phyloP scores from a whole-genome alignment of 2,329 filamentous ascomycete species.

The Decorospora gaudefroyi region DNA sequence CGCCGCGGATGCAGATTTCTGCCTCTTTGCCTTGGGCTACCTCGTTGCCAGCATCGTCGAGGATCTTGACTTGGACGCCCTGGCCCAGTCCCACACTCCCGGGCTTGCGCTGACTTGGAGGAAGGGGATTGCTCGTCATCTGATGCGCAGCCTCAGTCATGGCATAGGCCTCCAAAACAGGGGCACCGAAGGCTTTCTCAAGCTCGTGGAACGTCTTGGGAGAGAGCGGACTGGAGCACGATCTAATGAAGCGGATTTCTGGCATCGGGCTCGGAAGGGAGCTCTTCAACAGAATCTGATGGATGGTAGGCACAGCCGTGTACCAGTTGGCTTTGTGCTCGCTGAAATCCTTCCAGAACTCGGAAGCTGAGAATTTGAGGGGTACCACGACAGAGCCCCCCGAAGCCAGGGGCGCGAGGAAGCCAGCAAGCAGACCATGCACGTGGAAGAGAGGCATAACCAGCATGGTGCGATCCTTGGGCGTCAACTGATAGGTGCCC shows the following conservation, averaged over 20 bases:
- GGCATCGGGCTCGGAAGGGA: slow-evolving; percentile 70
- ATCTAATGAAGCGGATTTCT: slow-evolving; percentile 81
- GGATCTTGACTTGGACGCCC: slow-evolving; percentile 79
- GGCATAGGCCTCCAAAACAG: slow-evolving; percentile 86
- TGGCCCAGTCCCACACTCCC: slow-evolving; percentile 83
- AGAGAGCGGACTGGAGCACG: slow-evolving; percentile 81
- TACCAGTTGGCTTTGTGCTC: slow-evolving; percentile 84
- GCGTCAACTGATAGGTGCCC: slow-evolving; percentile 72
- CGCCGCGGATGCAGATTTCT: slow-evolving; percentile 80
- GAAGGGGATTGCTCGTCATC: slow-evolving; percentile 70
- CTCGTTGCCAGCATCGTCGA: slow-evolving; percentile 70
- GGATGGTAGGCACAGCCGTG: slow-evolving; percentile 89
- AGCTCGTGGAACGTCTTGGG: slow-evolving; percentile 81
- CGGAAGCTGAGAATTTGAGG: slow-evolving; percentile 75
- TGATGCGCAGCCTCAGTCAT: slow-evolving; percentile 91
- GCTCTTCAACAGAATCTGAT: slow-evolving; percentile 81
- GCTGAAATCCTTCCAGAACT: slow-evolving; percentile 81
- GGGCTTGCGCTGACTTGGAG: slow-evolving; percentile 73
- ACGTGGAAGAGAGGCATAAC: slow-evolving; percentile 94
- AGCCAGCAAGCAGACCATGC: slow-evolving; percentile 81
- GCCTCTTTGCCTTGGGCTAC: slow-evolving; percentile 71
- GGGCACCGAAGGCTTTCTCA: slow-evolving; percentile 74
- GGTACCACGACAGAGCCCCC: slow-evolving; percentile 82
- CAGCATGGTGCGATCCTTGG: slow-evolving; percentile 76
- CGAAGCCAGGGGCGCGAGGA: slow-evolving; percentile 75